Conservation (phyloP, 2,329 filamentous ascomycete genomes). For the Aspergillus tamarii region DNA sequence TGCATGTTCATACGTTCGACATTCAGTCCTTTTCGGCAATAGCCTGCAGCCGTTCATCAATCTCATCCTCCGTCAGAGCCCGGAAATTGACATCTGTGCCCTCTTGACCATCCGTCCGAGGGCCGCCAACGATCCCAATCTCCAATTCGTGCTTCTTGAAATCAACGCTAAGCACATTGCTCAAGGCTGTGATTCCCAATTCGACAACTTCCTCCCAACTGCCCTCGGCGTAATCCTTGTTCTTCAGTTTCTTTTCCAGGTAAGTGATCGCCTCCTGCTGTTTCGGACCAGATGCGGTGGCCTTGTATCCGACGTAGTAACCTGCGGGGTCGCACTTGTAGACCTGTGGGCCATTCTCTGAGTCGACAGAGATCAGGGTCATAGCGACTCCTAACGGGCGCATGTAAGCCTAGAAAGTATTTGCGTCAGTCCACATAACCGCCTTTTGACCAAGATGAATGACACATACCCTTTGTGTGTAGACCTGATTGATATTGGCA, state of each 20-base stretch:
- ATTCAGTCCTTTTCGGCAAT: slow-evolving; percentile 97
- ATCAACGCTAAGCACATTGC: slow-evolving; percentile 95
- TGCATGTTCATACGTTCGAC: slow-evolving; percentile 20
- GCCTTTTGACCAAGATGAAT: slow-evolving; percentile 6
- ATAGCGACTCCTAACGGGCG: slow-evolving; percentile 93
- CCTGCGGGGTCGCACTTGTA: slow-evolving; percentile 99
- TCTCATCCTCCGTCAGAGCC: slow-evolving; percentile 92
- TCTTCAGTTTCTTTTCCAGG: slow-evolving; percentile 99
- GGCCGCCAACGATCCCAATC: slow-evolving; percentile 94
- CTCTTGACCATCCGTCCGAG: slow-evolving; percentile 78
- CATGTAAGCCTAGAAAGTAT: slow-evolving; percentile 80
- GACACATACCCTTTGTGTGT: slow-evolving; percentile 83
- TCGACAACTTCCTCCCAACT: slow-evolving; percentile 98
- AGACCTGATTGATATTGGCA: slow-evolving; percentile 99
- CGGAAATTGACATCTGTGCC: slow-evolving; percentile 80
- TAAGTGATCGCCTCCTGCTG: slow-evolving; percentile 98
- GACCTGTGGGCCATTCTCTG: slow-evolving; percentile 88
- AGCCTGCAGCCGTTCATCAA: slow-evolving; percentile 95
- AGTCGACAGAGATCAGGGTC: slow-evolving; percentile 91
- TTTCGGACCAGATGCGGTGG: slow-evolving; percentile 94
- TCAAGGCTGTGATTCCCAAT: slow-evolving; percentile 90
- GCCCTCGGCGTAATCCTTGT: slow-evolving; percentile 92
- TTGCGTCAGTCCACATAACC: slow-evolving; percentile 4
- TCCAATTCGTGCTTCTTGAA: slow-evolving; percentile 99
- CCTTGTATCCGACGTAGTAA: slow-evolving; percentile 98